Percentiles rank a stretch among this genome's conserved stretches.
Conservation (phyloP, 106 monocot species). For the Acorus gramineus region DNA sequence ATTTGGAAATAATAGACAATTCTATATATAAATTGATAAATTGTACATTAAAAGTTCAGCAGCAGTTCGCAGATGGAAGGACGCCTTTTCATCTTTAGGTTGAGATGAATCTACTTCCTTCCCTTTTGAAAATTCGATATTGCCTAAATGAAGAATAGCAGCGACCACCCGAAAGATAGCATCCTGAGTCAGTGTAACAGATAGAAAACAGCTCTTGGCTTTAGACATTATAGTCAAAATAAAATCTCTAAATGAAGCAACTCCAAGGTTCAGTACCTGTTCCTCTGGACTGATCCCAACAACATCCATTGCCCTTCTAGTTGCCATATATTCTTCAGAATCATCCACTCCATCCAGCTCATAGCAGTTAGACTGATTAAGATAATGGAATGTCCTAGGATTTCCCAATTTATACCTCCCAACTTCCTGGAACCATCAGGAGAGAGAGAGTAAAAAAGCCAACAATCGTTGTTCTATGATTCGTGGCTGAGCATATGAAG, state of each 20-base stretch:
- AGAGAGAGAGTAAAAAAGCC: no score
- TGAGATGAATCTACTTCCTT: constrained; percentile 48
- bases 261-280: constrained; percentile 35
- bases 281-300: constrained; percentile 73
- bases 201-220: not conserved
- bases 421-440: constrained; percentile 33
- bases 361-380: constrained; percentile 81
- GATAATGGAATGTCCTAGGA: constrained; percentile 76
- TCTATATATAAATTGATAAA: no score
- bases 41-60: constrained; percentile 54
- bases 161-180: constrained; percentile 84
- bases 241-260: not conserved
- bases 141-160: constrained; percentile 92
- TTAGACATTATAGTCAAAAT: no score
- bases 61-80: constrained; percentile 50
- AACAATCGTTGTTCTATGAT: no score
- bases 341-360: constrained; percentile 62
- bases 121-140: constrained; percentile 66
- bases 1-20: no score
- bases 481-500: no score
- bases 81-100: constrained; percentile 30
- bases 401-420: constrained; percentile 66
- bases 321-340: constrained; percentile 67
- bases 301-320: constrained; percentile 91
- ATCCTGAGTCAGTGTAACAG: constrained; percentile 37